Conservation (phyloP, 345 rosid genomes). For the Noccaea bulbosa region DNA sequence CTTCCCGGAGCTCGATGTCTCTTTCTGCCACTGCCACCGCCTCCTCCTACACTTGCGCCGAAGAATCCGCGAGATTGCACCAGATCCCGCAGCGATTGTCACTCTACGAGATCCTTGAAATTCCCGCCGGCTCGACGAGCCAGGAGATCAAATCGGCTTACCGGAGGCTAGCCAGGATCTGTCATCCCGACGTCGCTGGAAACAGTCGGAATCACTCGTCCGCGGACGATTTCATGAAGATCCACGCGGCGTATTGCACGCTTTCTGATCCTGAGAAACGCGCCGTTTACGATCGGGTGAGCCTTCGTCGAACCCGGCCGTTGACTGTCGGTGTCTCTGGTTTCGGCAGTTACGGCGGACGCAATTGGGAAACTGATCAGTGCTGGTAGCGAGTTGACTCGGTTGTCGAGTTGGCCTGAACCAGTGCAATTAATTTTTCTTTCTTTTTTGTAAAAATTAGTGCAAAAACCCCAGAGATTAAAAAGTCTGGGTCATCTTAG, state of each 20-base stretch:
- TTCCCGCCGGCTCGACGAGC: constrained; percentile 57
- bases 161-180: constrained; percentile 64
- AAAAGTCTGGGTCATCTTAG: not conserved
- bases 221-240: constrained; percentile 69
- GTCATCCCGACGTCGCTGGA: constrained; percentile 72
- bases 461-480: not conserved
- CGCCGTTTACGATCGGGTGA: constrained; percentile 65
- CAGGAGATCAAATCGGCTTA: constrained; percentile 83
- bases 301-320: constrained; percentile 48
- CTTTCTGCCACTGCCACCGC: constrained; percentile 29
- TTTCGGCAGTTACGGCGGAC: constrained; percentile 50
- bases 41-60: constrained; percentile 17
- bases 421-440: not conserved
- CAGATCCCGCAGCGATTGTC: constrained; percentile 43
- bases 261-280: constrained; percentile 86
- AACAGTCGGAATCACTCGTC: constrained; percentile 43
- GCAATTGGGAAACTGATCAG: constrained; percentile 95
- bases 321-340: constrained; percentile 49
- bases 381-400: constrained; percentile 69
- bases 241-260: constrained; percentile 78
- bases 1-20: constrained; percentile 1
- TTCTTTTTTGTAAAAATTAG: not conserved
- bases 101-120: constrained; percentile 69
- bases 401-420: not conserved
- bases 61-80: constrained; percentile 6